Percentiles rank a stretch among this genome's conserved stretches.
phyloP scores from a whole-genome alignment of 106 monocot species.

The Dendrobium catenatum region DNA sequence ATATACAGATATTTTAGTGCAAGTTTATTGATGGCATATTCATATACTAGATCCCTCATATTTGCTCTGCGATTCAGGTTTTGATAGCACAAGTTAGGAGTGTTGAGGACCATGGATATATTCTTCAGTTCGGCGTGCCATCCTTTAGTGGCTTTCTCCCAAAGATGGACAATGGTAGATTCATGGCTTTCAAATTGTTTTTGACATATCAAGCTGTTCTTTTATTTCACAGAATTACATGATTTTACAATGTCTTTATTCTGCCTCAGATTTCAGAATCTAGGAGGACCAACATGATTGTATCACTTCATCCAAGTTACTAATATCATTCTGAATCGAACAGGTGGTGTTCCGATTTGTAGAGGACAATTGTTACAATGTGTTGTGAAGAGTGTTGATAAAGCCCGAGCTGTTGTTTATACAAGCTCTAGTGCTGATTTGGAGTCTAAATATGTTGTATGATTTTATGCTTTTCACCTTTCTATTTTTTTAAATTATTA shows the following conservation, averaged over 20 bases:
- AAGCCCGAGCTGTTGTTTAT: constrained; percentile 48
- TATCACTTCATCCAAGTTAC: neutral
- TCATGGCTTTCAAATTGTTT: neutral
- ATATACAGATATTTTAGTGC: neutral
- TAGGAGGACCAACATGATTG: neutral
- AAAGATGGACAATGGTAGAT: constrained; percentile 38
- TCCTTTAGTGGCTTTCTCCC: constrained; percentile 82
- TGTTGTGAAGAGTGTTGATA: constrained; percentile 69
- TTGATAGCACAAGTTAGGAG: constrained; percentile 72
- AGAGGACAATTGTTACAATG: constrained; percentile 60
- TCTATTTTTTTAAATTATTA: neutral
- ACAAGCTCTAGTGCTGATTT: constrained; percentile 44
- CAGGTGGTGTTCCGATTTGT: constrained; percentile 34
- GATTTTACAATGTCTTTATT: neutral
- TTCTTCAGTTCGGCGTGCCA: constrained; percentile 83
- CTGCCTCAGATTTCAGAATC: neutral
- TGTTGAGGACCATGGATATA: constrained; percentile 95
- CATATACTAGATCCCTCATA: neutral
- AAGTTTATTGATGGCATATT: neutral
- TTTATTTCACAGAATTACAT: neutral
- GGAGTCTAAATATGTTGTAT: constrained; percentile 63
- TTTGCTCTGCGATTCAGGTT: constrained; percentile 33
- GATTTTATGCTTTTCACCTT: constrained; percentile 8
- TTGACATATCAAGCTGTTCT: neutral
- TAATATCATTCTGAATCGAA: constrained; percentile 11